phyloP scores from a whole-genome alignment of 108 stramenopile genomes.

The Pelagomonas calceolata region DNA sequence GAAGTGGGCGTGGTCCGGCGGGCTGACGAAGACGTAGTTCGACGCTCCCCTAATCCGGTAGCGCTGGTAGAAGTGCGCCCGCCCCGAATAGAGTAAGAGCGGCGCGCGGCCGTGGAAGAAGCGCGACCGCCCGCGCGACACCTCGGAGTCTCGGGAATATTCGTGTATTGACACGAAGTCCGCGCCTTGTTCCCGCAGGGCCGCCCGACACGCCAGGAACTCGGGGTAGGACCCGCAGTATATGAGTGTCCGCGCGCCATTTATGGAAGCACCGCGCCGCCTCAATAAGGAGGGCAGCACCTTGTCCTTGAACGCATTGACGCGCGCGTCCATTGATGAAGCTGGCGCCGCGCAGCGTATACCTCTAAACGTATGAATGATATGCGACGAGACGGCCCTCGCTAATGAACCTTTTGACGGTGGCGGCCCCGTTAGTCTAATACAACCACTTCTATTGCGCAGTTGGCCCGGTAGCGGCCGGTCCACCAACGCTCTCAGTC shows the following conservation, averaged over 20 bases:
- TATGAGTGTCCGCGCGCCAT: neutral
- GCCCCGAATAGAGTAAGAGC: conserved; percentile 84
- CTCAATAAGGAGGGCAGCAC: neutral
- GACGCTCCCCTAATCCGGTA: conserved; percentile 74
- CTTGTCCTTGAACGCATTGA: neutral
- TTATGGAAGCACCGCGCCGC: neutral
- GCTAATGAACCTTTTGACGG: neutral
- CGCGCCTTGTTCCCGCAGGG: neutral
- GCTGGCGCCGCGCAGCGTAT: neutral
- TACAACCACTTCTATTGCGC: neutral
- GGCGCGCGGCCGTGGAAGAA: conserved; percentile 80
- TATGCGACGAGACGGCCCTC: neutral
- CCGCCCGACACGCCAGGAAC: neutral
- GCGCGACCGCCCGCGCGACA: conserved; percentile 67
- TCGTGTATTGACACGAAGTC: neutral
- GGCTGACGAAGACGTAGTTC: conserved; percentile 76
- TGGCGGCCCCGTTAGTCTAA: neutral
- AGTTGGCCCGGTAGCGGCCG: too few relatives aligned
- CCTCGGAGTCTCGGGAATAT: conserved; percentile 28
- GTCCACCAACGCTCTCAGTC: neutral
- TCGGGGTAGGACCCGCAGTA: neutral
- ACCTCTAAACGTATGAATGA: neutral
- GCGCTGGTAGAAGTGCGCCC: conserved; percentile 79
- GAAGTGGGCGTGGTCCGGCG: conserved; percentile 81
- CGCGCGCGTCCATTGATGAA: neutral